Evolutionary conservation across 345 rosid species (phyloP).

Genomic region (Psidium guajava): DNA sequence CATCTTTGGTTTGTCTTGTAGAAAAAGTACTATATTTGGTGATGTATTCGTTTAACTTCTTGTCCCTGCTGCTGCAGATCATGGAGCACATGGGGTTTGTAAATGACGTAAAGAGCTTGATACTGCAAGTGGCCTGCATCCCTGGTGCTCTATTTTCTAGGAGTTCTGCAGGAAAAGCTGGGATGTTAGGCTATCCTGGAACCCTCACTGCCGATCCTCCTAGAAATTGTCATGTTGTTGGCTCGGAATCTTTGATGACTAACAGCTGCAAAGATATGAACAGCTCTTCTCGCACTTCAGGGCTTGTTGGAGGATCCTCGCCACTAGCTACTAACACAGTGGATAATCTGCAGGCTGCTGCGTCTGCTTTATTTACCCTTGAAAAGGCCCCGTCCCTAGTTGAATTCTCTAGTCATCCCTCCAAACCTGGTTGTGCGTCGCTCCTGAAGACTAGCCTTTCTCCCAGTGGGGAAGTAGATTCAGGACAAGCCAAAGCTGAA

Average conservation of each 20-base stretch:
- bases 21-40: not conserved
- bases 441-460: slow-evolving; percentile 3
- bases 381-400: slow-evolving; percentile 1
- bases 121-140: slow-evolving; percentile 63
- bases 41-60: not conserved
- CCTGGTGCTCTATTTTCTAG: slow-evolving; percentile 70
- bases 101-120: slow-evolving; percentile 60
- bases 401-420: not conserved
- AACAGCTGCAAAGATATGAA: slow-evolving; percentile 31
- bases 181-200: slow-evolving; percentile 32
- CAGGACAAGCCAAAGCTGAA: slow-evolving; percentile 29
- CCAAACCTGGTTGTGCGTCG: slow-evolving; percentile 5
- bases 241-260: slow-evolving; percentile 13
- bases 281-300: slow-evolving; percentile 21
- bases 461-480: slow-evolving; percentile 7
- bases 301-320: slow-evolving; percentile 10
- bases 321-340: slow-evolving; percentile 9
- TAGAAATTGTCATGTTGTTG: slow-evolving; percentile 18
- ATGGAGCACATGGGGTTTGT: slow-evolving; percentile 77
- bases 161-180: slow-evolving; percentile 23
- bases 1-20: not conserved
- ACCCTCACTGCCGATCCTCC: slow-evolving; percentile 11
- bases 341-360: slow-evolving; percentile 8
- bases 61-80: slow-evolving; percentile 39
- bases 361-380: slow-evolving; percentile 9